phyloP scores from a whole-genome alignment of 2,329 filamentous ascomycete species.

The Rutstroemia sp. region DNA sequence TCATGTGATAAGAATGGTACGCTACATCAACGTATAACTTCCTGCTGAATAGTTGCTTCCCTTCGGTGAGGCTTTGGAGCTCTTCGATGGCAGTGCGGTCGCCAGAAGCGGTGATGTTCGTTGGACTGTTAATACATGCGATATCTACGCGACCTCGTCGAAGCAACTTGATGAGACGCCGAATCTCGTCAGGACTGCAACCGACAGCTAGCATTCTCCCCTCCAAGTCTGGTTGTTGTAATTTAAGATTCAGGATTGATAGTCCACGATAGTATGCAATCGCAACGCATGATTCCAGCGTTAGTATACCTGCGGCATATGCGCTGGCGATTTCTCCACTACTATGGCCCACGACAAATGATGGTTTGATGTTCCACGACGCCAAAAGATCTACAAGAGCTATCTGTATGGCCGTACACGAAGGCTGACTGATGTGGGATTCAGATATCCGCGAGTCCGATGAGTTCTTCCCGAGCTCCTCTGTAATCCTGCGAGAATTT shows the following conservation, averaged over 20 bases:
- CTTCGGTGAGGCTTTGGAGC: slow-evolving; percentile 22
- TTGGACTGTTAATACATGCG: slow-evolving; percentile 30
- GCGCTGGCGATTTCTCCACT: slow-evolving; percentile 43
- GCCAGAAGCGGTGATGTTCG: slow-evolving; percentile 28
- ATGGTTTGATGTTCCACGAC: slow-evolving; percentile 36
- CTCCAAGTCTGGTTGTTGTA: slow-evolving; percentile 19
- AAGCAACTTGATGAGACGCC: slow-evolving; percentile 31
- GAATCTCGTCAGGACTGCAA: slow-evolving; percentile 14
- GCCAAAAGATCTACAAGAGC: slow-evolving; percentile 37
- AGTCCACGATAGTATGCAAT: slow-evolving; percentile 38
- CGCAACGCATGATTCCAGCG: slow-evolving; percentile 30
- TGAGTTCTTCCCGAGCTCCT: slow-evolving; percentile 33
- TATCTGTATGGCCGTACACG: slow-evolving; percentile 42
- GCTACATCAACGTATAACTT: slow-evolving; percentile 27
- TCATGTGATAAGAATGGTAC: slow-evolving; percentile 31
- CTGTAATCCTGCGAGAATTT: slow-evolving; percentile 1
- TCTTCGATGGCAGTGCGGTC: slow-evolving; percentile 23
- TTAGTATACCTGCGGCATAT: slow-evolving; percentile 34
- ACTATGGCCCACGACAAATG: slow-evolving; percentile 38
- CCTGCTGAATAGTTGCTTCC: slow-evolving; percentile 24
- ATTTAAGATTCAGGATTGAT: slow-evolving; percentile 26
- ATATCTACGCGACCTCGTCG: slow-evolving; percentile 26
- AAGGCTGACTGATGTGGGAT: slow-evolving; percentile 38
- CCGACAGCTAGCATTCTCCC: slow-evolving; percentile 51
- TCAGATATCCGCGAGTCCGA: slow-evolving; percentile 30